A percentile compares a stretch with the other conserved stretches of the same genome.
phyloP scores from a whole-genome alignment of 2,329 filamentous ascomycete species.

The Pseudogymnoascus destructans region DNA sequence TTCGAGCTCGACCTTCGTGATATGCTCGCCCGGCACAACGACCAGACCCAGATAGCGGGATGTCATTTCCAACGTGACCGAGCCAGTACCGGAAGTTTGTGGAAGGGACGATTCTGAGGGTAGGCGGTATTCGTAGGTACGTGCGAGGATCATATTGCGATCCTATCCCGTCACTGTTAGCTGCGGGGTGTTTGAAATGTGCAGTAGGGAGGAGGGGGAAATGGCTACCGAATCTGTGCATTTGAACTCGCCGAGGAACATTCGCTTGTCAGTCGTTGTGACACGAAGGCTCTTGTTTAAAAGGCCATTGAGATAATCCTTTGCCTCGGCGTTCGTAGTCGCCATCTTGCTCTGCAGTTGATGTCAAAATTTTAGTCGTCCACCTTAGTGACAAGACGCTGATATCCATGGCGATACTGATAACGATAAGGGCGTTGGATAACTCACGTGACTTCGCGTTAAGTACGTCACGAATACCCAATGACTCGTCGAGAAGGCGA shows the following conservation, averaged over 20 bases:
- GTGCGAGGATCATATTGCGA: constrained; percentile 72
- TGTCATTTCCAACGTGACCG: constrained; percentile 56
- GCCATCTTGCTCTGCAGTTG: constrained; percentile 14
- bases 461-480: constrained; percentile 5
- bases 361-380: background rate
- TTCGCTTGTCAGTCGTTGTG: constrained; percentile 66
- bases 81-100: constrained; percentile 27
- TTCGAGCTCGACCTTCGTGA: constrained; percentile 80
- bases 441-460: background rate
- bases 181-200: background rate
- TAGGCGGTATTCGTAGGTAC: constrained; percentile 79
- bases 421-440: background rate
- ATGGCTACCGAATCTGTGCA: constrained; percentile 72
- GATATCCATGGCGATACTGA: background rate
- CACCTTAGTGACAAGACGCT: background rate
- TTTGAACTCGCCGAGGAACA: constrained; percentile 85
- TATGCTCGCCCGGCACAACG: constrained; percentile 75
- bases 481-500: constrained; percentile 8
- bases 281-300: constrained; percentile 70
- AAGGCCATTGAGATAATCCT: constrained; percentile 47
- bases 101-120: constrained; percentile 42
- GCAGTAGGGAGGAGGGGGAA: background rate
- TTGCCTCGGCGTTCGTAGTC: constrained; percentile 34
- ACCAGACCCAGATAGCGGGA: constrained; percentile 81
- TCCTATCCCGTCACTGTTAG: constrained; percentile 41